Base-by-base conservation (phyloP, 176 grass and related monocot species). In the Triticum urartu region DNA sequence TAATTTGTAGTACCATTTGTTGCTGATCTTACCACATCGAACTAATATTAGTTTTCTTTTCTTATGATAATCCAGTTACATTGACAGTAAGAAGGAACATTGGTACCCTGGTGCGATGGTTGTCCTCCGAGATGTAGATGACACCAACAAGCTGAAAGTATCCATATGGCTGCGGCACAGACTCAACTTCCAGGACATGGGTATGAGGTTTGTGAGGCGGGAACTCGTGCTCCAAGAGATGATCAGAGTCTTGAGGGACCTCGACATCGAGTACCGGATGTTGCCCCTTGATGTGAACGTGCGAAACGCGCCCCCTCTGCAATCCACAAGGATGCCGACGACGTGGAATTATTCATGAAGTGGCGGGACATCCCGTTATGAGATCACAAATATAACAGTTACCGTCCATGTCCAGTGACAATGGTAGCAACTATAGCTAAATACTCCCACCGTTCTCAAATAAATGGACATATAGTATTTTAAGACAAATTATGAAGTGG, bases 231-330 rank as follows among this genome's bases (percentile, higher is more conserved):
- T 92, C n/a, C 74, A 92, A 54, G 79, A 89, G 88, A 83, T 89
- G 83, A 87, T 95, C 72, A 90, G 43, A 75, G 68, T 92, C n/a
- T 59, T 88, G 32, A 92, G 43, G 81, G 93, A 95, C n/a, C 88
- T 95, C 0, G 93, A 91, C 1, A 92, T 95, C 4, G 90, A 95
- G 81, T 92, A 92, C 61, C 79, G 93, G 62, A 88, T 95, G 93
- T 35, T 92, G 83, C 93, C 90, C 0, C 69, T 87, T 1, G 93
- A 92, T 22, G 93, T 95, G 10, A 92, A 95, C 26, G 38, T 94
- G 5, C 73, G 88, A 7, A 88, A 87, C 9, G 78, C 87, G 1
- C 88, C 88, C 25, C 72, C 69, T 3, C 50, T 84, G 32, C 67
- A 77, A 13, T 88, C 88, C 60, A 63, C 86, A 8, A 87, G 93